These are phyloP conservation scores for Lasiosphaeris hirsuta DNA, from an alignment of 495 filamentous ascomycete species.

Conservation along the genomic window DNA sequence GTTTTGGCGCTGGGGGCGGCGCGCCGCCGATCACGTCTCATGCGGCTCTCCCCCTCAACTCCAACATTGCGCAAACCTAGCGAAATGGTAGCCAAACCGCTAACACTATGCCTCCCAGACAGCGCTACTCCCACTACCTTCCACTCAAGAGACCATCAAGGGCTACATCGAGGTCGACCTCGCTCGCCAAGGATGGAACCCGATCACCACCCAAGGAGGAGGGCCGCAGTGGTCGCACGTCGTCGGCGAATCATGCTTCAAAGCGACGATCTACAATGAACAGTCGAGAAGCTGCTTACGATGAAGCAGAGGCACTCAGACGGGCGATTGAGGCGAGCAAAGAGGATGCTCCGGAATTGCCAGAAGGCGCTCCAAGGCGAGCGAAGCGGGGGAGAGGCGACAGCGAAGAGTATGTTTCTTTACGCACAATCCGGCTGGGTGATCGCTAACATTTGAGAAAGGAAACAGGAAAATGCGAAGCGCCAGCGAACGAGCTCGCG, in stretches of 20 bases:
- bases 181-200: conserved; percentile 54
- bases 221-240: conserved; percentile 42
- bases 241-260: conserved; percentile 47
- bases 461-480: conserved; percentile 51
- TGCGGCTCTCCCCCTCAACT: conserved; percentile 5
- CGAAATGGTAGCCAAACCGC: conserved; percentile 2
- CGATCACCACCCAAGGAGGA: conserved; percentile 47
- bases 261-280: conserved; percentile 98
- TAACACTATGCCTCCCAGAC: conserved; percentile 42
- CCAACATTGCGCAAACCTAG: neutral
- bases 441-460: conserved; percentile 23
- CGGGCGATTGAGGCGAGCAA: conserved; percentile 95
- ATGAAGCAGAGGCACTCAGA: conserved; percentile 86
- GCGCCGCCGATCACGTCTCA: conserved; percentile 27
- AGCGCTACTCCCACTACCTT: conserved; percentile 55
- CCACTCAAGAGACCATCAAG: conserved; percentile 48
- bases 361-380: conserved; percentile 53
- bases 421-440: conserved; percentile 5
- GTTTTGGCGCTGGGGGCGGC: conserved; percentile 23
- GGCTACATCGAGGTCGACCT: conserved; percentile 51
- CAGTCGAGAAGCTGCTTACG: conserved; percentile 90
- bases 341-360: conserved; percentile 54
- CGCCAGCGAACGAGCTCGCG: conserved; percentile 74
- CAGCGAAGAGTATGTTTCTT: conserved; percentile 77
- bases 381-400: conserved; percentile 85